Conservation (phyloP, 805 yeast species). For the Barnettozyma siamensis region DNA sequence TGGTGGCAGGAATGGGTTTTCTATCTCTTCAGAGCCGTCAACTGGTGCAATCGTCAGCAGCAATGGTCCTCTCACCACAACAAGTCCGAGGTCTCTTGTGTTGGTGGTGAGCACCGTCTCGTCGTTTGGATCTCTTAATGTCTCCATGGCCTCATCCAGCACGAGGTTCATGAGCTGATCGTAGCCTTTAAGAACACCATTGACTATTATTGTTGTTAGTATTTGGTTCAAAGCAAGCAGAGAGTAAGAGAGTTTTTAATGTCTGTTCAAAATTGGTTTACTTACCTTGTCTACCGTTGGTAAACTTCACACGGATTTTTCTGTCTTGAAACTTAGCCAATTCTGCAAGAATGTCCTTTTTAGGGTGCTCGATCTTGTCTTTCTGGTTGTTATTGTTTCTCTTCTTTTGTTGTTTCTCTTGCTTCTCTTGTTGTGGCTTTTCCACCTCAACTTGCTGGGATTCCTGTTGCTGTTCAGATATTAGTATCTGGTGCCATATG, state of each 20-base stretch:
- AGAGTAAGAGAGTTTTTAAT: not conserved
- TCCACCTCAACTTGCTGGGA: not conserved
- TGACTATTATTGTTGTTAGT: slow-evolving; percentile 14
- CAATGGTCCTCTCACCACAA: slow-evolving; percentile 82
- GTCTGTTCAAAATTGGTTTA: not conserved
- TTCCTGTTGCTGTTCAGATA: not conserved
- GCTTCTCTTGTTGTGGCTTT: slow-evolving; percentile 6
- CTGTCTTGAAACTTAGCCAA: slow-evolving; percentile 71
- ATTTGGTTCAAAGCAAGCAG: not conserved
- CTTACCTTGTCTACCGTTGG: slow-evolving; percentile 70
- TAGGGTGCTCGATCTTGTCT: slow-evolving; percentile 61
- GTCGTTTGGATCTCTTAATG: slow-evolving; percentile 61
- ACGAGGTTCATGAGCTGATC: slow-evolving; percentile 80
- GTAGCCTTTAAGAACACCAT: slow-evolving; percentile 81
- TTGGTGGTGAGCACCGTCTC: slow-evolving; percentile 46
- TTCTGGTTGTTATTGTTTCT: slow-evolving; percentile 13
- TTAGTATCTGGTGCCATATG: too few relatives aligned
- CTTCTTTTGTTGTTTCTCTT: slow-evolving; percentile 5
- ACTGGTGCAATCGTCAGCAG: slow-evolving; percentile 66
- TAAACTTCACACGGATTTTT: slow-evolving; percentile 67
- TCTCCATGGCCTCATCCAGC: slow-evolving; percentile 65
- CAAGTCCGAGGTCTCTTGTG: slow-evolving; percentile 67
- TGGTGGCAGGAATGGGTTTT: slow-evolving; percentile 54
- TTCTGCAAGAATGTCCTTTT: slow-evolving; percentile 85
- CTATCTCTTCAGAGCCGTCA: slow-evolving; percentile 64